These are phyloP conservation scores for Spongospora subterranea DNA, from an alignment of 208 protist genomes.

Conservation along the genomic window DNA sequence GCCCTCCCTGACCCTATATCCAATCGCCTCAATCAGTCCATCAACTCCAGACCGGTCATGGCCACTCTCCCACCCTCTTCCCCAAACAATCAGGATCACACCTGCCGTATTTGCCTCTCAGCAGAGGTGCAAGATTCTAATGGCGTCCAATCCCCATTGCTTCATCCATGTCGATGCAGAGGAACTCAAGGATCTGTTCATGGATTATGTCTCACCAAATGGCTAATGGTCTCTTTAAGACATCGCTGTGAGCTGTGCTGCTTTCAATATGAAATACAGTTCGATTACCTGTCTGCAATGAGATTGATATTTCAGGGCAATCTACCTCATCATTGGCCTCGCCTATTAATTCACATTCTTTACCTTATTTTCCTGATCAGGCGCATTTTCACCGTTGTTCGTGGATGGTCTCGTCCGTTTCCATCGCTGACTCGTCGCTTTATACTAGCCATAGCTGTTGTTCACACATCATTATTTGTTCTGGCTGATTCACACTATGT, in stretches of 20 bases:
- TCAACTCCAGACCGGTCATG: background rate
- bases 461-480: background rate
- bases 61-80: background rate
- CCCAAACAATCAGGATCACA: background rate
- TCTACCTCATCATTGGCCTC: background rate
- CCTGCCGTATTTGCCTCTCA: background rate
- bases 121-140: background rate
- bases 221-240: background rate
- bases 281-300: background rate
- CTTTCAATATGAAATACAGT: background rate
- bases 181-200: background rate
- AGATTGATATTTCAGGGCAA: background rate
- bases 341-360: constrained; percentile 1
- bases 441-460: background rate
- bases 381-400: background rate
- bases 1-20: background rate
- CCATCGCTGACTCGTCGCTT: background rate
- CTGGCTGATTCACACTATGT: background rate
- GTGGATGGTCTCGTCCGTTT: background rate
- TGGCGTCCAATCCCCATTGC: background rate
- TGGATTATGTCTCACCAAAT: background rate
- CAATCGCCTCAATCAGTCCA: background rate
- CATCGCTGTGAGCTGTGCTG: background rate
- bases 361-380: background rate
- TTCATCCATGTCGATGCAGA: background rate